Base-by-base conservation (phyloP, 306 rosid genomes). In the Rosa rugosa region DNA sequence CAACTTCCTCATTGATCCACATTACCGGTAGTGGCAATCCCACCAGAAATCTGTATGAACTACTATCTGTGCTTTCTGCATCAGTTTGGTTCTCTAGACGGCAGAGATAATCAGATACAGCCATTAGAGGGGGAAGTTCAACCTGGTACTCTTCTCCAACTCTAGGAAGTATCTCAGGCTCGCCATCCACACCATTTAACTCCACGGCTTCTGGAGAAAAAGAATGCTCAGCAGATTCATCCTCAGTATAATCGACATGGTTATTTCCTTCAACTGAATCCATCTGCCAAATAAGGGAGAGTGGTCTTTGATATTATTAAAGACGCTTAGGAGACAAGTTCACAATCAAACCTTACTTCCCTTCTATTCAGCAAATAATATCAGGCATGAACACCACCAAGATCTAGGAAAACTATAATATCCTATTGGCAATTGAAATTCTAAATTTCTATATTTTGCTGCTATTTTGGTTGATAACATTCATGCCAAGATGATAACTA, bases 111-210 rank as follows among this genome's bases (percentile, higher is more conserved):
- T 90, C 88, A 75, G 83, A 78, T 47, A 79, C 76, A 78, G 89
- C 69, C n/a, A 85, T 67, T 59, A 85, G 81, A 63, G 78, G 73
- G 18, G 97, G 91, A 76, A 91, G 75, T 77, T 89, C 90, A 77
- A 81, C 95, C 79, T 95, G 99, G 85, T 81, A 88, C 67, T 90
- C 81, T 54, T 85, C 81, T 69, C 97, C 99, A 64, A 91, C 91
- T 73, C 97, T 82, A 81, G 95, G 97, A 83, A 73, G 84, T 79
- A 84, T 77, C 40, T 89, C 94, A 0, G 92, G 89, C 40, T 91
- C 96, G 50, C 90, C 88, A 77, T 80, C 86, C 71, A 85, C 81
- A 84, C 85, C 85, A 82, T 66, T 91, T 69, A 11, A 75, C 80
- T 81, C 84, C 69, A 88, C 85, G 81, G 36, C 71, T 78, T 89